Percentiles rank a stretch among this genome's conserved stretches.
Conservation (phyloP, 495 filamentous ascomycete genomes). For the Daldinia grandis region DNA sequence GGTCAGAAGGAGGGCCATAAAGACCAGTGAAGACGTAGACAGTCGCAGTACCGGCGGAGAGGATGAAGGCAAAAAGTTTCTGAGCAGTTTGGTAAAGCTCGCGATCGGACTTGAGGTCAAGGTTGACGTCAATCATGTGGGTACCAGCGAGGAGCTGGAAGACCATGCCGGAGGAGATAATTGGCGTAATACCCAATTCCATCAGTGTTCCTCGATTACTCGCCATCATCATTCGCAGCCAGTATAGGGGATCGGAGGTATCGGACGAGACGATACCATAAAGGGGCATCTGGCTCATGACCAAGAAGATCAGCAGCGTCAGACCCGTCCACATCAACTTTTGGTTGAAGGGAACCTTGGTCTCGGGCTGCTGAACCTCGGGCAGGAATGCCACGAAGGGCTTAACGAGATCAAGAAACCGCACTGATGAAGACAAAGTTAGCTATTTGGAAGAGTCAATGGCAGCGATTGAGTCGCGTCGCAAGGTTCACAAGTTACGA, state of each 20-base stretch:
- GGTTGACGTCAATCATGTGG: conserved; percentile 99
- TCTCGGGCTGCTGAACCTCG: conserved; percentile 97
- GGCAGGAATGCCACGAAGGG: conserved; percentile 98
- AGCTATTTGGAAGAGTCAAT: conserved; percentile 45
- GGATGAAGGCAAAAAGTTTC: conserved; percentile 98
- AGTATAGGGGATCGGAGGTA: conserved; percentile 97
- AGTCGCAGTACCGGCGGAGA: conserved; percentile 95
- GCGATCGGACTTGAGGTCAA: conserved; percentile 98
- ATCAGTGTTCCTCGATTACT: conserved; percentile 98
- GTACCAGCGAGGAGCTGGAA: conserved; percentile 99
- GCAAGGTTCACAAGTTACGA: conserved; percentile 36
- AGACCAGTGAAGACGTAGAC: conserved; percentile 98
- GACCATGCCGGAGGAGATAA: conserved; percentile 99
- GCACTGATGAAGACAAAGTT: conserved; percentile 68
- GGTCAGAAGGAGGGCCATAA: conserved; percentile 94
- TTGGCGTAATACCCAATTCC: conserved; percentile 98
- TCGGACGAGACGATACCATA: conserved; percentile 97
- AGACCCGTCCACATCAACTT: conserved; percentile 99
- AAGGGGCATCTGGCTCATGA: conserved; percentile 99
- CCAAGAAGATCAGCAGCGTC: conserved; percentile 97
- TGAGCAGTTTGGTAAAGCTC: conserved; percentile 99
- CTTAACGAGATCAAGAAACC: conserved; percentile 99
- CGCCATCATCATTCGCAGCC: conserved; percentile 99
- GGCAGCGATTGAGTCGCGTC: conserved; percentile 51
- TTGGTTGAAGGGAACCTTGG: conserved; percentile 97